Conservation (phyloP, 306 rosid genomes). For the Senna siamea region DNA sequence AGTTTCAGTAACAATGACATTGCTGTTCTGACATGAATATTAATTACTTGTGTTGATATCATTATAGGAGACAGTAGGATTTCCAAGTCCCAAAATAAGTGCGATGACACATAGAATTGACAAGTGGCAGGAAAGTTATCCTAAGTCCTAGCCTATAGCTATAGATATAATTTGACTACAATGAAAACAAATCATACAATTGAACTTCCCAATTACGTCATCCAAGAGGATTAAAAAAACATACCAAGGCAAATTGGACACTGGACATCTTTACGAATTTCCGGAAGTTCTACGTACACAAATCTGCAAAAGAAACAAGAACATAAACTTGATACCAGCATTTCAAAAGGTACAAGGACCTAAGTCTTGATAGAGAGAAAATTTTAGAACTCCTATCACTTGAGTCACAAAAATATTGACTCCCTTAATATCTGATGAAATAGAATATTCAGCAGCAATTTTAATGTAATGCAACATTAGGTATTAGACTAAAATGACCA, state of each 20-base stretch:
- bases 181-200: conserved; percentile 27
- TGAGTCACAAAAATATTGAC: not conserved
- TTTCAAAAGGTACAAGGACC: not conserved
- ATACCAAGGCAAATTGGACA: conserved; percentile 89
- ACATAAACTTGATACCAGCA: conserved; percentile 17
- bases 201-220: conserved; percentile 14
- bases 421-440: not conserved
- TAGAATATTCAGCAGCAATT: conserved; percentile 1
- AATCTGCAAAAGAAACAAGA: conserved; percentile 54
- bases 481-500: not conserved
- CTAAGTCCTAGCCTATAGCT: not conserved
- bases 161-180: conserved; percentile 16
- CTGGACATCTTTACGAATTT: conserved; percentile 73
- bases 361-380: not conserved
- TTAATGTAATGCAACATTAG: not conserved
- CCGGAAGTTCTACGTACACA: conserved; percentile 56
- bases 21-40: conserved; percentile 20
- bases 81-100: not conserved
- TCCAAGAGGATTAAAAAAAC: conserved; percentile 31
- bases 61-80: not conserved
- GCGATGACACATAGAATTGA: conserved; percentile 13
- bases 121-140: conserved; percentile 10
- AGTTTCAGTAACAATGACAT: not conserved
- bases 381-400: not conserved
- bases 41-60: not conserved